Evolutionary conservation across 1,284 basidiomycete genomes (phyloP).

Genomic region (Cutaneotrichosporon sp.): DNA sequence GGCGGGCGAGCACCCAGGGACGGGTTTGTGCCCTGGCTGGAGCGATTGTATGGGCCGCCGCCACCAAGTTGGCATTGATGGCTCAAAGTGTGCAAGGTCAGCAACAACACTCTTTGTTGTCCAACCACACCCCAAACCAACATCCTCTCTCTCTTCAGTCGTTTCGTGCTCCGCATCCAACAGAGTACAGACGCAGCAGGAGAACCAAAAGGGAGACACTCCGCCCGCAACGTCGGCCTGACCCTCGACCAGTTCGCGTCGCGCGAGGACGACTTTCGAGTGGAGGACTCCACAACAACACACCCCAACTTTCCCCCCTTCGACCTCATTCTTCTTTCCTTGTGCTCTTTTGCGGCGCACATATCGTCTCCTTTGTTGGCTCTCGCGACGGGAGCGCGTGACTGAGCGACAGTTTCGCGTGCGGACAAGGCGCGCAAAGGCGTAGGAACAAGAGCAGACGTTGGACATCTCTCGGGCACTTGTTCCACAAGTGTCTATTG

Average conservation of each 20-base stretch:
- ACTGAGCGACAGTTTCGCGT: too few species aligned
- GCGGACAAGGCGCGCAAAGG: too few species aligned
- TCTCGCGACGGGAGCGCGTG: too few species aligned
- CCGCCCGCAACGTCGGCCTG: not conserved
- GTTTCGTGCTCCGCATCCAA: slow-evolving; percentile 2
- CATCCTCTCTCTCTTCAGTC: not conserved
- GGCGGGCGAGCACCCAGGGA: not conserved
- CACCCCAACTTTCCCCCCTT: not conserved
- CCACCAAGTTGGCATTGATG: not conserved
- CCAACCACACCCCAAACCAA: not conserved
- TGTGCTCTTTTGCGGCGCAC: not conserved
- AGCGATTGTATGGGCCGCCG: not conserved
- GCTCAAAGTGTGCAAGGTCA: not conserved
- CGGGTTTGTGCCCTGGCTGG: not conserved
- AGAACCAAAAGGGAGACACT: not conserved
- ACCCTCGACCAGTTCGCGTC: not conserved
- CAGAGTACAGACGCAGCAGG: slow-evolving; percentile 2
- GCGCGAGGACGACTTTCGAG: slow-evolving; percentile 1
- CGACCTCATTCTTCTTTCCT: not conserved
- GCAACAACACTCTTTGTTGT: not conserved
- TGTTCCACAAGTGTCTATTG: too few species aligned
- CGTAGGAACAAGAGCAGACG: too few species aligned
- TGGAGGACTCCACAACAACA: not conserved
- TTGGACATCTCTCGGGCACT: too few species aligned
- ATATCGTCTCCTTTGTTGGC: too few species aligned